Base-by-base conservation (phyloP, 345 rosid genomes). In the Acer yangbiense region DNA sequence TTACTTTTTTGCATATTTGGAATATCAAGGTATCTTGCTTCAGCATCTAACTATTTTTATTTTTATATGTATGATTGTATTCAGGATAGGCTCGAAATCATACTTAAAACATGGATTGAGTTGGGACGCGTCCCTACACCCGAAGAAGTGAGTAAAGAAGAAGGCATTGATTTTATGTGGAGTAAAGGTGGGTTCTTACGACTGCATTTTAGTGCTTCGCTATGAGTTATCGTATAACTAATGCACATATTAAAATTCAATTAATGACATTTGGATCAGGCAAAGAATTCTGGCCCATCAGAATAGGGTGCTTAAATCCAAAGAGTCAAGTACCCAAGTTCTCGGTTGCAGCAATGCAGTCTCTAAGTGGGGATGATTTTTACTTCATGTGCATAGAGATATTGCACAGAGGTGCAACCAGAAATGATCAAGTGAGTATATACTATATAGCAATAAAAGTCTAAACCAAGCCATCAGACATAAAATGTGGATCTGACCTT, bases 11-110 rank as follows among this genome's bases (percentile, higher is more conserved):
- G n/a, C 13, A 1, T 71, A n/a, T 54, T 3, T 44, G 18, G 4
- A 54, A 71, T 9, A 35, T 27, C 27, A 54, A 29, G 6, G 39
- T 9, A 44, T 18, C 17, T 69, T 48, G 13, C 14, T 9, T 78
- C 41, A 57, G 29, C 27, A 20, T 48, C 70, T 64, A 17, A 62
- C 67, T 68, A 21, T 61, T 41, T 52, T 63, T 55, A 35, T 55
- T 71, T 35, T 78, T 62, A 12, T 32, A 46, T 25, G 23, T n/a
- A n/a, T n/a, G n/a, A n/a, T n/a, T n/a, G n/a, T 75, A 68, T 85
- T 83, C 90, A 94, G 98, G 89, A 86, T 75, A 93, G 97, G 85
- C 91, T 94, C 76, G 93, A 89, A 86, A 93, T 89, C 9, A 91
- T 94, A 68, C 85, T 93, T 17, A 85, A 89, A 74, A 83, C 83